phyloP scores from a whole-genome alignment of 106 monocot genomes.

The Dactylorhiza incarnata region DNA sequence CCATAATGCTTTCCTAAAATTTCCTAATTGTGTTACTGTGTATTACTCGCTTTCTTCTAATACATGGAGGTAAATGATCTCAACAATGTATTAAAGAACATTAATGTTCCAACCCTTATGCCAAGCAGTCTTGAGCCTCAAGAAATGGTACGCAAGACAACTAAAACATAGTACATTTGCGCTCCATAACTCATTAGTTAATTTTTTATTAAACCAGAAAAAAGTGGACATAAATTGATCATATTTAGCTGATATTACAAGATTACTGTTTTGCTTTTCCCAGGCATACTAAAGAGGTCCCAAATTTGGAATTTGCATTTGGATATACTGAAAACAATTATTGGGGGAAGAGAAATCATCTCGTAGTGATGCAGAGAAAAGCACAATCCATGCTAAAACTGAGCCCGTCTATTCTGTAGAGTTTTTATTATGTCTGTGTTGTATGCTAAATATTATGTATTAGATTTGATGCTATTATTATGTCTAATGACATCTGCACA shows the following conservation, averaged over 20 bases:
- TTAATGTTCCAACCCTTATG: conserved; percentile 18
- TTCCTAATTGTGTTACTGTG: not conserved
- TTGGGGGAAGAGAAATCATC: conserved; percentile 62
- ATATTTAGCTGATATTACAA: conserved; percentile 15
- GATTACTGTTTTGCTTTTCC: conserved; percentile 24
- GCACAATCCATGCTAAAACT: conserved; percentile 10
- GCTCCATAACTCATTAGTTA: not conserved
- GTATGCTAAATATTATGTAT: too few species aligned
- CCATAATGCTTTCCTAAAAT: not conserved
- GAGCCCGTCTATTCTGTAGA: too few species aligned
- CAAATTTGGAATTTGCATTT: conserved; percentile 72
- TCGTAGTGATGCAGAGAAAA: conserved; percentile 36
- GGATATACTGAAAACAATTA: conserved; percentile 72
- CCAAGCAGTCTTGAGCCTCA: conserved; percentile 15
- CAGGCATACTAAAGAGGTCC: conserved; percentile 35
- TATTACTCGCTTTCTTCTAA: not conserved
- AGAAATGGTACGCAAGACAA: conserved; percentile 21
- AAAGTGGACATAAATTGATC: not conserved
- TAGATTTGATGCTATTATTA: too few species aligned
- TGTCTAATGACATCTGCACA: too few species aligned
- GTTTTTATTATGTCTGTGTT: too few species aligned
- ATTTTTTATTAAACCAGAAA: not conserved
- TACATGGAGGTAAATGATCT: conserved; percentile 63
- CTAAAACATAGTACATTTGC: not conserved
- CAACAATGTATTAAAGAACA: conserved; percentile 24